Evolutionary conservation across 768 basidiomycete species (phyloP), one percentile per base, ranked within the genome.

Genomic region (Leccinum subgranulosum): DNA sequence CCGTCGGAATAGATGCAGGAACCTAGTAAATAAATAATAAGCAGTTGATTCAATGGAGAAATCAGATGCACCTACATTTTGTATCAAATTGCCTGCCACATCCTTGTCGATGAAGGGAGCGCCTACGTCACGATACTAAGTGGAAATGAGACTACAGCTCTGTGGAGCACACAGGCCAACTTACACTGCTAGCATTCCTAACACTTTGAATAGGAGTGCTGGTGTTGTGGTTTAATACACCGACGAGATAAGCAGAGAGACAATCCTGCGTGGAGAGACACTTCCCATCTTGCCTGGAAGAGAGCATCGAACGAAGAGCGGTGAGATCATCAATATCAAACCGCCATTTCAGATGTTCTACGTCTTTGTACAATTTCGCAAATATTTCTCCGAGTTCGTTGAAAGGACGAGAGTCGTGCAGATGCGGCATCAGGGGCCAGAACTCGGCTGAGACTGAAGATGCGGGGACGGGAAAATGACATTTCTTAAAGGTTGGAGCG

Each of bases 261-360:
- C 69, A 68, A 55, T 74, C 72, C 25, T 74, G 73, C 6, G 53
- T 52, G 9, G 71, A 66, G n/a, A 68, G 41, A 47, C 43, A 56
- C 6, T 0, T 21, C n/a, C 17, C 51, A 31, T 45, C 53, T 27
- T 43, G 48, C 19, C 10, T 49, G 25, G 27, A 23, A 29, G 58
- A 56, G 36, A 69, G 60, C 25, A 15, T 33, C 29, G 56, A 56
- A 19, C 61, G 60, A 51, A 68, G 66, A 11, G 39, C 49, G 5
- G 47, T 31, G 28, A 72, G 56, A 14, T 62, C 58, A 8, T 50
- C 39, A 36, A 3, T 23, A 8, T 61, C 48, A n/a, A 60, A 45
- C 6, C 58, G 60, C 59, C 61, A 71, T 50, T 53, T 55, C 14
- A 73, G 10, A 23, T 59, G 50, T 48, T 56, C 59, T 10, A 65